These are phyloP conservation scores for Nematodospora valgi DNA, from an alignment of 805 yeast genomes.

Conservation along the genomic window DNA sequence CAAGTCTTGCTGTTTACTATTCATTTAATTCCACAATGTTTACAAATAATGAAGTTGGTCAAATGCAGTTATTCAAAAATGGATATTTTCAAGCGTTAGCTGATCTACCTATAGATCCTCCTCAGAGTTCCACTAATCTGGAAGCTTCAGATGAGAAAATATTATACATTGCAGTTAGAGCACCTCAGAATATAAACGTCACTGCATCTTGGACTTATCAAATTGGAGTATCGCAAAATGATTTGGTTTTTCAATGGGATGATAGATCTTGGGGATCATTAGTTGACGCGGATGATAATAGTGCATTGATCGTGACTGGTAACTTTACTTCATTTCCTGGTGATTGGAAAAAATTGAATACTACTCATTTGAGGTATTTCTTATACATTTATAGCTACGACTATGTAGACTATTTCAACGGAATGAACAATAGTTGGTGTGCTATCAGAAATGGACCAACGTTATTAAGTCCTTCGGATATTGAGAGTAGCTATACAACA, in stretches of 20 bases:
- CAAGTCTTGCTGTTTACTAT: slow-evolving; percentile 34
- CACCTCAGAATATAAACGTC: slow-evolving; percentile 36
- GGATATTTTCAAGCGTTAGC: slow-evolving; percentile 42
- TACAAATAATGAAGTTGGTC: slow-evolving; percentile 21
- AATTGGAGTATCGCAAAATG: slow-evolving; percentile 62
- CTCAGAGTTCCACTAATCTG: too few relatives aligned
- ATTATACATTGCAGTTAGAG: slow-evolving; percentile 38
- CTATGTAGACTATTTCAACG: slow-evolving; percentile 29
- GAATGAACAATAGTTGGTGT: slow-evolving; percentile 61
- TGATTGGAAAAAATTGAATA: slow-evolving; percentile 17
- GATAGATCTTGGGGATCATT: slow-evolving; percentile 49
- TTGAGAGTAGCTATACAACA: slow-evolving; percentile 35
- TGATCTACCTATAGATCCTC: slow-evolving; percentile 30
- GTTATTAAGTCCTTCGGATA: slow-evolving; percentile 17
- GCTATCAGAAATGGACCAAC: slow-evolving; percentile 60
- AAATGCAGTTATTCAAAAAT: slow-evolving; percentile 25
- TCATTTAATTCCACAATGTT: slow-evolving; percentile 37
- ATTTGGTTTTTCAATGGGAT: slow-evolving; percentile 70
- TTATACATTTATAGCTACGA: slow-evolving; percentile 48
- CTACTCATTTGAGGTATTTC: slow-evolving; percentile 24
- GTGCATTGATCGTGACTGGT: slow-evolving; percentile 65
- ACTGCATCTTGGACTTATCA: slow-evolving; percentile 56
- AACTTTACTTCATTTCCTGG: slow-evolving; percentile 30
- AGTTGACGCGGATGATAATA: slow-evolving; percentile 67
- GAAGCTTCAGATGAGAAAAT: slow-evolving; percentile 11